Conservation (phyloP, 106 monocot species). For the Dioscorea alata region DNA sequence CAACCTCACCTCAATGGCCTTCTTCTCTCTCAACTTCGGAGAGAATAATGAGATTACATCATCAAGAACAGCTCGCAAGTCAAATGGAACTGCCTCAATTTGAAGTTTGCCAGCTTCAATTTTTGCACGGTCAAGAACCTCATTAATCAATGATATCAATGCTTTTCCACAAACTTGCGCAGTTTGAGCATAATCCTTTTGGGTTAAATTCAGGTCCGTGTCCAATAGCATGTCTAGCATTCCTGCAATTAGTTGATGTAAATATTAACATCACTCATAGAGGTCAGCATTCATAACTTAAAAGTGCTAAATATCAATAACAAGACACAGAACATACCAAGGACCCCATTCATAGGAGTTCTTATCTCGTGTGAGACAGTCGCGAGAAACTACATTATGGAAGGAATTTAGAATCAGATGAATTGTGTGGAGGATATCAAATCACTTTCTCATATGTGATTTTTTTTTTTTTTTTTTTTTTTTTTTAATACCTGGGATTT, state of each 20-base stretch:
- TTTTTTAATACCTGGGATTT: conserved; percentile 99
- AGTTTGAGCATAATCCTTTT: conserved; percentile 91
- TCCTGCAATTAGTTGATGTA: conserved; percentile 29
- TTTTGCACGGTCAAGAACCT: conserved; percentile 96
- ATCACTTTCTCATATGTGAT: not conserved
- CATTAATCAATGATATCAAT: conserved; percentile 87
- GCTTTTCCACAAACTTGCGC: conserved; percentile 97
- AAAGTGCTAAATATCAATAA: no score
- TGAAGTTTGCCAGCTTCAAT: conserved; percentile 97
- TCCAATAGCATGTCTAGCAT: conserved; percentile 99
- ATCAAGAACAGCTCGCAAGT: conserved; percentile 75
- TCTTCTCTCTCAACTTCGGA: conserved; percentile 77
- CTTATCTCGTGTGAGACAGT: conserved; percentile 99
- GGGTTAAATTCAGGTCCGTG: conserved; percentile 76
- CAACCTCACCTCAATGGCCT: conserved; percentile 71
- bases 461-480: no score
- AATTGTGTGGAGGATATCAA: not conserved
- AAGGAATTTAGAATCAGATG: not conserved
- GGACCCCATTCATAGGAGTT: conserved; percentile 99
- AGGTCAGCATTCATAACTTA: no score
- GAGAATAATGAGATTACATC: conserved; percentile 89
- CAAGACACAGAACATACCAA: conserved; percentile 44
- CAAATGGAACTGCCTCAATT: conserved; percentile 84
- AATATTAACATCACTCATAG: not conserved
- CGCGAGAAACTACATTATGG: conserved; percentile 71